Evolutionary conservation across 2,329 filamentous ascomycete species (phyloP).

Genomic region (Huntiella decipiens): DNA sequence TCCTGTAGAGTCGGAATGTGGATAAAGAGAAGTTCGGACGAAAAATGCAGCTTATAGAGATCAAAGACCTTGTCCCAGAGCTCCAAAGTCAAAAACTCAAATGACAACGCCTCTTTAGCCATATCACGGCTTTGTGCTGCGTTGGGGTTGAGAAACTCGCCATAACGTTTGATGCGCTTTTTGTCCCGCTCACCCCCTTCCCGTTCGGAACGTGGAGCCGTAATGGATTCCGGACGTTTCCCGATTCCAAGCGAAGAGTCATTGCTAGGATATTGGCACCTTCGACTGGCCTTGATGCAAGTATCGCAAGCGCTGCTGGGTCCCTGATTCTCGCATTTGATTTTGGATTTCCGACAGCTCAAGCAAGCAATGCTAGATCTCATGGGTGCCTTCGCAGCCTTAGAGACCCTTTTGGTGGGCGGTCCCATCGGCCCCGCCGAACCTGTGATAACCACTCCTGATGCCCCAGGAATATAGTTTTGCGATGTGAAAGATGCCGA

Average conservation of each 20-base stretch:
- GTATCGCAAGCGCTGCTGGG: conserved; percentile 53
- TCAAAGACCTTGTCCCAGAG: conserved; percentile 52
- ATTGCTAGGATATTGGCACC: not conserved
- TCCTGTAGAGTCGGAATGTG: conserved; percentile 43
- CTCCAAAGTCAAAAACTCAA: conserved; percentile 40
- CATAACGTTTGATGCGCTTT: conserved; percentile 27
- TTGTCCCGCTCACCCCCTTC: conserved; percentile 27
- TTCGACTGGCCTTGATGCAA: conserved; percentile 41
- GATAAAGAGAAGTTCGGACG: conserved; percentile 52
- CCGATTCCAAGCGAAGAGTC: conserved; percentile 14
- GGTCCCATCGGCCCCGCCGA: conserved; percentile 19
- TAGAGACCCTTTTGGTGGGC: conserved; percentile 18
- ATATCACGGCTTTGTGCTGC: conserved; percentile 20
- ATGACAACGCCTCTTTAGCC: conserved; percentile 41
- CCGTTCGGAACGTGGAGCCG: conserved; percentile 21
- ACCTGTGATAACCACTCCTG: not conserved
- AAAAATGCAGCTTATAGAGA: conserved; percentile 52
- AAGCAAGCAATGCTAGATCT: conserved; percentile 65
- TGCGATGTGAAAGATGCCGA: not conserved
- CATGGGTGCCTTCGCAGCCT: conserved; percentile 27
- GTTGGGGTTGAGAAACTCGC: conserved; percentile 24
- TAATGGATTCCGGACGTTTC: conserved; percentile 54
- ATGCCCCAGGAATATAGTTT: not conserved
- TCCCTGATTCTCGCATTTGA: conserved; percentile 70
- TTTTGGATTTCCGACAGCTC: conserved; percentile 60